Evolutionary conservation across 2,329 filamentous ascomycete species (phyloP), one percentile per base, ranked within the genome.

Genomic region (Sporothrix globosa): DNA sequence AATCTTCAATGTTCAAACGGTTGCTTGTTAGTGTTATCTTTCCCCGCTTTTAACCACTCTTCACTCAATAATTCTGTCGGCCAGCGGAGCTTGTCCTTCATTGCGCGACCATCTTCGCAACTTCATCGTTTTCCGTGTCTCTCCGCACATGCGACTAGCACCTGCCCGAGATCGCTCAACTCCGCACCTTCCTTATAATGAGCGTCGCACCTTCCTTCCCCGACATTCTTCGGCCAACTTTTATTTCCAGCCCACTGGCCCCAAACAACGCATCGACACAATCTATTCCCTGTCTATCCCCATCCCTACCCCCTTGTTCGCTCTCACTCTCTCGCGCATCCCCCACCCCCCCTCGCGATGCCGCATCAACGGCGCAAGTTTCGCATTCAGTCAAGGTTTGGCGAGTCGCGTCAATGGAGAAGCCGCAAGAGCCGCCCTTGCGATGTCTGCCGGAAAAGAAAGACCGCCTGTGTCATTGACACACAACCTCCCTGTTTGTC

Each of bases 261-360:
- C 27, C 27, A 30, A 30, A 30, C 27, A 30, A 30, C 27, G 27
- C 27, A 30, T 30, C 27, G 27, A 30, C 5, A 30, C 27, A 30
- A 30, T 30, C 27, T 30, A 30, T 30, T 30, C 27, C 27, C 27
- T 30, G 27, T 30, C 27, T 30, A 30, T 30, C 27, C 5, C 27
- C 27, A 30, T 30, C 27, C 27, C 5, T 4, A 3, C 27, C 27
- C 27, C 27, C 53, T 7, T 44, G 6, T 44, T 44, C 13, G 27
- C 41, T 44, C 10, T 14, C 10, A 14, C 41, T 44, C 10, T 7
- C 41, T 10, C 3, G 41, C 41, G 2, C 13, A 10, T 44, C 14
- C 19, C 46, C 6, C 50, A 11, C 11, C 9, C 74, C 9, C 74
- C 66, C 83, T 24, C 75, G 80, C 67, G 80, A 10, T 21, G n/a